These are phyloP conservation scores for Zalaria obscura DNA, from an alignment of 2,329 filamentous ascomycete species.

Conservation along the genomic window DNA sequence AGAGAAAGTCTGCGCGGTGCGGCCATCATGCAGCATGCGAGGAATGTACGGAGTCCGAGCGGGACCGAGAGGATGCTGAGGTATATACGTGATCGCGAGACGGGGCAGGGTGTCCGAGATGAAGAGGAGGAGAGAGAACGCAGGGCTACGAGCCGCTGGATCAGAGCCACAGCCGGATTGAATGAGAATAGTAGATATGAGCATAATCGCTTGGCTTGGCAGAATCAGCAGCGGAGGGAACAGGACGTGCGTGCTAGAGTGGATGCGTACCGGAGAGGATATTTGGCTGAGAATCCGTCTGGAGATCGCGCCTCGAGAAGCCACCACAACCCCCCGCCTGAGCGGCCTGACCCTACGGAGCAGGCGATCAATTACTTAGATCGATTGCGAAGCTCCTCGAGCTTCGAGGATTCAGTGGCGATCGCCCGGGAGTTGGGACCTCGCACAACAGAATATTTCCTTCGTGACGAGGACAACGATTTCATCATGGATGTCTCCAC, in stretches of 20 bases:
- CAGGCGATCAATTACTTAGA: conserved; percentile 49
- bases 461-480: conserved; percentile 35
- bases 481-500: conserved; percentile 42
- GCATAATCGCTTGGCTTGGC: conserved; percentile 12
- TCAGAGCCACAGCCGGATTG: conserved; percentile 4
- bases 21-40: conserved; percentile 17
- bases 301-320: not conserved
- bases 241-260: conserved; percentile 10
- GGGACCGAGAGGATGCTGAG: conserved; percentile 23
- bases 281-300: conserved; percentile 18
- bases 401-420: conserved; percentile 39
- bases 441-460: conserved; percentile 37
- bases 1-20: conserved; percentile 15
- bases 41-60: conserved; percentile 13
- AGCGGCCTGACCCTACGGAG: conserved; percentile 17
- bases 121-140: conserved; percentile 15
- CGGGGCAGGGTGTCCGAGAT: conserved; percentile 14
- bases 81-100: conserved; percentile 21
- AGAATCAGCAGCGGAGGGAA: conserved; percentile 4
- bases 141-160: not conserved
- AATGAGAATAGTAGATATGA: conserved; percentile 6
- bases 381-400: conserved; percentile 38
- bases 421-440: conserved; percentile 40
- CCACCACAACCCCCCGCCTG: too few species aligned
- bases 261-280: conserved; percentile 19